phyloP scores from a whole-genome alignment of 1,139 yeast species.

The Casaregolazyma lundiana region DNA sequence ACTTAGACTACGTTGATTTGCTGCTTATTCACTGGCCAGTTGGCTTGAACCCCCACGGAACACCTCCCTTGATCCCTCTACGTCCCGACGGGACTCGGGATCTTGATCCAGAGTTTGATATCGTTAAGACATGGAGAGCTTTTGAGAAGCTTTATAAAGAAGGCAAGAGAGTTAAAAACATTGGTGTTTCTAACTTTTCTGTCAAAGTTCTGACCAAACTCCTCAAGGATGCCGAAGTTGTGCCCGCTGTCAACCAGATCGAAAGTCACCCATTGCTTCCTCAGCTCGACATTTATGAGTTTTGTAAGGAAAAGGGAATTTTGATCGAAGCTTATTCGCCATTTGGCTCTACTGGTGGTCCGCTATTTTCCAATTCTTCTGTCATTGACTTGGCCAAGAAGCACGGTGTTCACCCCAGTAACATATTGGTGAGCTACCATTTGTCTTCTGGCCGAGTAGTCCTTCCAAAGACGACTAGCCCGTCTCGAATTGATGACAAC shows the following conservation, averaged over 20 bases:
- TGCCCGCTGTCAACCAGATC: constrained; percentile 70
- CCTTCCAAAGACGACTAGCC: constrained; percentile 67
- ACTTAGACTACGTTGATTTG: constrained; percentile 76
- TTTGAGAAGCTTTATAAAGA: constrained; percentile 55
- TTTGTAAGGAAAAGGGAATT: constrained; percentile 51
- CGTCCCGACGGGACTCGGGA: constrained; percentile 44
- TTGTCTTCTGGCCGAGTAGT: constrained; percentile 64
- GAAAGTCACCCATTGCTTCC: constrained; percentile 75
- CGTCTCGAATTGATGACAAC: constrained; percentile 57
- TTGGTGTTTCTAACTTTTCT: constrained; percentile 80
- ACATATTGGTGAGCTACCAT: constrained; percentile 67
- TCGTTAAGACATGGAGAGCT: constrained; percentile 62
- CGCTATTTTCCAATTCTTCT: constrained; percentile 49
- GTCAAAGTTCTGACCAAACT: constrained; percentile 48
- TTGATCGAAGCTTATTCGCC: constrained; percentile 75
- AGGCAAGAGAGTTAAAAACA: constrained; percentile 58
- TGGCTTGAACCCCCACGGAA: constrained; percentile 43
- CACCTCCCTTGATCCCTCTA: constrained; percentile 39
- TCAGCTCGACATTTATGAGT: constrained; percentile 58
- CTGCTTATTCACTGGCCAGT: constrained; percentile 88
- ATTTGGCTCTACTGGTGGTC: constrained; percentile 66
- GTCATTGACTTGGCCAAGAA: constrained; percentile 52
- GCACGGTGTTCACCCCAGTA: constrained; percentile 54
- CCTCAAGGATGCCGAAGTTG: constrained; percentile 46
- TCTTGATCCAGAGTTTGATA: constrained; percentile 48